Evolutionary conservation across 768 basidiomycete species (phyloP), one percentile per base, ranked within the genome.

Genomic region (Phylloporus sp.): DNA sequence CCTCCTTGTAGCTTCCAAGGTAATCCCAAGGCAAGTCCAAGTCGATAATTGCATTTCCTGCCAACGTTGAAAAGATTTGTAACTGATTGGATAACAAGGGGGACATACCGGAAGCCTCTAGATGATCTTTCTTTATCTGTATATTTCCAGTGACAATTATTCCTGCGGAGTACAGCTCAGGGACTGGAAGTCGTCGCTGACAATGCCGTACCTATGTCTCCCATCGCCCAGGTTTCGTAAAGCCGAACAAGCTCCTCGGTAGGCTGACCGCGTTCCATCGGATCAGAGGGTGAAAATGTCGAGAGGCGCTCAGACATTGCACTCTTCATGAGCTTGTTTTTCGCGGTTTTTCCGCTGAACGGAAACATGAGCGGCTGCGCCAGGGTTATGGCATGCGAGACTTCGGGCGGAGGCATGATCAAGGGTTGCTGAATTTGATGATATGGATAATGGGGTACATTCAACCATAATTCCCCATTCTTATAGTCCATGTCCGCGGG

Each of bases 221-320:
- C 65, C 47, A 46, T 55, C 20, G 58, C 65, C 65, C 65, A 66
- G 2, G 65, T 68, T 33, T 66, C 67, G 38, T 66, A 66, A 3
- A 66, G 63, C 20, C 65, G 61, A 34, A 63, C 31, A 9, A 66
- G 63, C 43, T 66, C 66, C 21, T 68, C 67, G 1, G 67, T 66
- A 18, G 65, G 65, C 20, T 50, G 55, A 15, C 65, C 65, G 7
- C 65, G 65, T 2, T 63, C 54, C 39, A 24, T 46, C 4, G 65
- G 63, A 36, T 69, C 61, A 23, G 48, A 50, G 14, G 60, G 34
- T 1, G 66, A 68, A 37, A 68, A 66, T 1, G 67, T 67, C 4
- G 65, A 65, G 33, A 66, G 58, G 11, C 67, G 63, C 37, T 66
- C 65, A 6, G 65, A 69, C 65, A 66, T 69, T 1, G 65, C 65